Evolutionary conservation across 176 grass and related monocot species (phyloP).

Genomic region (Carex scoparia): DNA sequence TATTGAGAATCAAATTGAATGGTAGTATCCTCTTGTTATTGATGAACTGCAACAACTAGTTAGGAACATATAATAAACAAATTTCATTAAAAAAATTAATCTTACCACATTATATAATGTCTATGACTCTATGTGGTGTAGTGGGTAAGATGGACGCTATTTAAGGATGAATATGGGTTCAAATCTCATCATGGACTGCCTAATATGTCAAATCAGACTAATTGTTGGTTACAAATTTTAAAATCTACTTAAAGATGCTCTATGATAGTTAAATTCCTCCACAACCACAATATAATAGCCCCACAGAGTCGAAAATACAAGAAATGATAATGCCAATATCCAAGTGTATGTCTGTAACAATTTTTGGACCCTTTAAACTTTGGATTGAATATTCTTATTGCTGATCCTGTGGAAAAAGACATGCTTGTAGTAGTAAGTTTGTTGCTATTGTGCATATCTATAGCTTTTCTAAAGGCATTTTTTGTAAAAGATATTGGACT

Average conservation of each 20-base stretch:
- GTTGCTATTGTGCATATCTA: not conserved
- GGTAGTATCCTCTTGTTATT: not conserved
- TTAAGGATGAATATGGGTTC: not conserved
- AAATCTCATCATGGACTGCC: not conserved
- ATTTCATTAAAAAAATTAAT: not conserved
- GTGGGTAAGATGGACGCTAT: not conserved
- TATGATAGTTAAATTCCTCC: not conserved
- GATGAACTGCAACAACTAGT: not conserved
- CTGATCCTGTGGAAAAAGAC: not conserved
- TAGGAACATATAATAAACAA: not conserved
- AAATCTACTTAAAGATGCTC: not conserved
- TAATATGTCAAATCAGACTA: slow-evolving; percentile 2
- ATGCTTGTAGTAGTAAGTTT: not conserved
- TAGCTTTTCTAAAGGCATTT: not conserved
- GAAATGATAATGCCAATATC: not conserved
- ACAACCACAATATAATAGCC: not conserved
- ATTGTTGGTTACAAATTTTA: not conserved
- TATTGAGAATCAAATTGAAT: not conserved
- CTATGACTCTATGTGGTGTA: not conserved
- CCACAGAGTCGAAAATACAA: not conserved
- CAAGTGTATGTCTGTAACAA: not conserved
- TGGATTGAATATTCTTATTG: not conserved
- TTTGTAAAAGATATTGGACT: not conserved
- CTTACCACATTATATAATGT: not conserved
- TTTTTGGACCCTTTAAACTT: not conserved